Evolutionary conservation across 768 basidiomycete species (phyloP).

Genomic region (Pleurotus tuber-regium): DNA sequence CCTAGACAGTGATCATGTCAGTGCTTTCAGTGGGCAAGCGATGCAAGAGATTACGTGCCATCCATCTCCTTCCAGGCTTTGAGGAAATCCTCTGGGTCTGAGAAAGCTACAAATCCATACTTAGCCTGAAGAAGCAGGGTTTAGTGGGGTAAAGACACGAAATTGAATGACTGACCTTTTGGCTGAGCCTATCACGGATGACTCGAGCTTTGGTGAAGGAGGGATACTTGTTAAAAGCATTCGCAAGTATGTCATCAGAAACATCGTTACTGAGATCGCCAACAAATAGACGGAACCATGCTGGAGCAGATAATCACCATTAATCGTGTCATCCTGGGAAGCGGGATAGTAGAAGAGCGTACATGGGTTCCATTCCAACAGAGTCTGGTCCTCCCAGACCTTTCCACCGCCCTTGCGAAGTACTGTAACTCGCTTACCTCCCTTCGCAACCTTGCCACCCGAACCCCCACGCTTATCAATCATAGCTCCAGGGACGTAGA

Average conservation of each 20-base stretch:
- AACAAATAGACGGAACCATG: constrained; percentile 97
- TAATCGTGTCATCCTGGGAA: constrained; percentile 16
- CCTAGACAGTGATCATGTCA: constrained; percentile 39
- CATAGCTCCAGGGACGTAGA: constrained; percentile 90
- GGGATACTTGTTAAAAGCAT: constrained; percentile 90
- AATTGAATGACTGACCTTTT: constrained; percentile 59
- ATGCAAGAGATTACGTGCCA: constrained; percentile 47
- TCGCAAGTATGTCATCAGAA: constrained; percentile 89
- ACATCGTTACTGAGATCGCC: constrained; percentile 99
- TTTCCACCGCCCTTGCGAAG: constrained; percentile 94
- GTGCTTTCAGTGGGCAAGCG: constrained; percentile 1
- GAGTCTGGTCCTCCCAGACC: constrained; percentile 97
- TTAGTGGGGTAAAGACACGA: constrained; percentile 1
- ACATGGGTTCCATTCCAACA: constrained; percentile 98
- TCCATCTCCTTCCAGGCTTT: constrained; percentile 99
- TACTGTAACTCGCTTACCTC: constrained; percentile 91
- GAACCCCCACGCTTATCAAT: constrained; percentile 85
- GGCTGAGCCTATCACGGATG: constrained; percentile 89
- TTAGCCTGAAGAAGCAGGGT: constrained; percentile 67
- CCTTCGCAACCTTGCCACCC: constrained; percentile 83
- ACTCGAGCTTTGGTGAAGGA: constrained; percentile 96
- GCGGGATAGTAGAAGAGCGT: constrained; percentile 28
- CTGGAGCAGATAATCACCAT: constrained; percentile 34
- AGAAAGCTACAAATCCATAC: constrained; percentile 96
- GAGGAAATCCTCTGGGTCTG: constrained; percentile 96